Evolutionary conservation across 1,284 basidiomycete species (phyloP), one percentile per base, ranked within the genome.

Genomic region (Ceratobasidium sp.): DNA sequence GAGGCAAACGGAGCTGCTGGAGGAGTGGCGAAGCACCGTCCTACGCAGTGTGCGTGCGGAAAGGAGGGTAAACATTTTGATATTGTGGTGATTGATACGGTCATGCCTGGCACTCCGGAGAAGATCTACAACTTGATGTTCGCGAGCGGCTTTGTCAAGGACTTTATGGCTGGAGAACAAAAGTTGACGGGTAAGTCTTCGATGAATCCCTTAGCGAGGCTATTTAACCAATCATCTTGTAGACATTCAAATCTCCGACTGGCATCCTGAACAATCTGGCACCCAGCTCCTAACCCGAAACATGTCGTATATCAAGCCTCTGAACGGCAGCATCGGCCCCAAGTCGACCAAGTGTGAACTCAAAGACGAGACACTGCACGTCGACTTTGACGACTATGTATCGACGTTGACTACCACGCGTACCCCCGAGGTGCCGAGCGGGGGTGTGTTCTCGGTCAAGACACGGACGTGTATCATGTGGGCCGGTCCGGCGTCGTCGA

Each of bases 41-140:
- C 85, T 67, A 97, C 96, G 15, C 85, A 87, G 48, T 98, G 96
- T 82, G 86, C 88, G 0, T 97, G 96, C 84, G 91, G 91, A 0
- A 90, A 88, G 83, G 88, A 90, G 13, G 92, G 91, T 0, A 86
- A 88, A 80, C 97, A 99, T 84, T 93, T 81, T 86, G 1, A 94
- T 96, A 83, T 86, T 88, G 3, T n/a, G n/a, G 93, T 93, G 12
- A 86, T 97, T 85, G 94, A 97, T 80, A 88, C 89, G 1, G 88
- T 92, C 0, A 88, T 98, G 71, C 95, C 96, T 13, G 94, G 95
- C 44, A 93, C 95, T 0, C 96, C 96, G 0, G 97, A 98, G 82
- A 94, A 95, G 86, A 94, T 99, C 66, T 95, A 98, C 86, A 96
- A 97, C 82, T 87, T 99, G 81, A 94, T 99, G 87, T 99, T 99